These are phyloP conservation scores for Quillaja saponaria DNA, from an alignment of 306 rosid species.

Conservation along the genomic window DNA sequence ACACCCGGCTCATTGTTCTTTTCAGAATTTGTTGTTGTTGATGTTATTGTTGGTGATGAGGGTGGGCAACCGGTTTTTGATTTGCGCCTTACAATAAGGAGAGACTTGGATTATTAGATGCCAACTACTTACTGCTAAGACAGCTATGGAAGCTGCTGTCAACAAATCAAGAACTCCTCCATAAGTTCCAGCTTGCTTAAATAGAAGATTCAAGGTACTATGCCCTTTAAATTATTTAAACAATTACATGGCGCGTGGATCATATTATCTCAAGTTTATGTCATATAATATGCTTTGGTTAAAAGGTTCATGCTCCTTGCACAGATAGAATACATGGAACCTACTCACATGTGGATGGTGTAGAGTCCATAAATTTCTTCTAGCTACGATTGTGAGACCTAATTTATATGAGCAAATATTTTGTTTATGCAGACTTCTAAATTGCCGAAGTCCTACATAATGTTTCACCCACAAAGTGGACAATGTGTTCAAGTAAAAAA, in stretches of 20 bases:
- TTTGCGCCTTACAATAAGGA: constrained; percentile 45
- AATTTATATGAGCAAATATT: too few species aligned
- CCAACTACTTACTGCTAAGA: too few species aligned
- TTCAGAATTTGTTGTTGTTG: constrained; percentile 55
- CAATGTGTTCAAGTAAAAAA: constrained; percentile 31
- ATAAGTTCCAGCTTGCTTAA: constrained; percentile 42
- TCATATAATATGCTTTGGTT: too few species aligned
- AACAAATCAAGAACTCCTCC: constrained; percentile 23
- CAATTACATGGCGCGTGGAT: too few species aligned
- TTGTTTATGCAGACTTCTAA: constrained; percentile 41
- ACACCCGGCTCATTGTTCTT: constrained; percentile 35
- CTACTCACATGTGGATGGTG: too few species aligned
- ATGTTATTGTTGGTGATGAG: constrained; percentile 19
- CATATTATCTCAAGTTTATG: too few species aligned
- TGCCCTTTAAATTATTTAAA: too few species aligned
- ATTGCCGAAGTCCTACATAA: constrained; percentile 29
- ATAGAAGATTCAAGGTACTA: constrained; percentile 42
- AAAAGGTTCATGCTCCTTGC: too few species aligned
- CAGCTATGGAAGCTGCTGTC: too few species aligned
- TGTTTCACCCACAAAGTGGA: constrained; percentile 43
- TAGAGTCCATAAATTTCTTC: too few species aligned
- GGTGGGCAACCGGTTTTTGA: constrained; percentile 35
- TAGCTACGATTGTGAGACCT: too few species aligned
- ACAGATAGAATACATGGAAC: too few species aligned
- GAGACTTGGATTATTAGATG: constrained; percentile 49